Percentiles rank a stretch among this genome's conserved stretches.
Evolutionary conservation across 306 rosid genomes (phyloP).

Genomic region (Cicer judaicum): DNA sequence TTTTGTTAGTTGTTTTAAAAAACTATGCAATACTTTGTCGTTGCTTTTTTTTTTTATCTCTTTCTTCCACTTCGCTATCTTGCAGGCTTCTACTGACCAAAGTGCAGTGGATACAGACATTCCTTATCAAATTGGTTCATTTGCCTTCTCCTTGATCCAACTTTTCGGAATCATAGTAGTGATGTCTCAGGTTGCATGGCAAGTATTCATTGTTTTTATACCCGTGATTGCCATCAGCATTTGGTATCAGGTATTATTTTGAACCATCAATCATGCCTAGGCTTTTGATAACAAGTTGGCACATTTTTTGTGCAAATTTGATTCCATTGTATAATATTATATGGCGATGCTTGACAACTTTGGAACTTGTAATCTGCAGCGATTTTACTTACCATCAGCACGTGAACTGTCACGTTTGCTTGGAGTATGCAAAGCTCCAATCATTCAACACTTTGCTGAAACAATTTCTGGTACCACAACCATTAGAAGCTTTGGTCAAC

Average conservation of each 20-base stretch:
- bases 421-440: slow-evolving; percentile 90
- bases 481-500: slow-evolving; percentile 87
- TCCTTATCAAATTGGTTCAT: slow-evolving; percentile 50
- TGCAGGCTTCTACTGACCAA: slow-evolving; percentile 86
- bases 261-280: slow-evolving; percentile 7
- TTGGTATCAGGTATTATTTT: slow-evolving; percentile 72
- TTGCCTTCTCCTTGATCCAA: slow-evolving; percentile 63
- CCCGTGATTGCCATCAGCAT: slow-evolving; percentile 67
- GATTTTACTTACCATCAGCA: slow-evolving; percentile 75
- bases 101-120: slow-evolving; percentile 65
- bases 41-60: background rate
- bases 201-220: slow-evolving; percentile 72
- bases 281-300: background rate
- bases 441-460: slow-evolving; percentile 84
- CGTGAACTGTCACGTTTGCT: slow-evolving; percentile 80
- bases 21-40: background rate
- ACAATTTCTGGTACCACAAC: slow-evolving; percentile 83
- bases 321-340: slow-evolving; percentile 11
- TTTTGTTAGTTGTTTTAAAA: too few relatives aligned
- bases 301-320: background rate
- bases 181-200: slow-evolving; percentile 89
- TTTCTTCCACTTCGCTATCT: slow-evolving; percentile 14
- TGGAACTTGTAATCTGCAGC: slow-evolving; percentile 54
- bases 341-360: slow-evolving; percentile 8
- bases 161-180: slow-evolving; percentile 78